A percentile compares a stretch with the other conserved stretches of the same genome.
These are phyloP conservation scores for Volvox reticuliferus DNA, from an alignment of 139 green algal species.

Conservation along the genomic window DNA sequence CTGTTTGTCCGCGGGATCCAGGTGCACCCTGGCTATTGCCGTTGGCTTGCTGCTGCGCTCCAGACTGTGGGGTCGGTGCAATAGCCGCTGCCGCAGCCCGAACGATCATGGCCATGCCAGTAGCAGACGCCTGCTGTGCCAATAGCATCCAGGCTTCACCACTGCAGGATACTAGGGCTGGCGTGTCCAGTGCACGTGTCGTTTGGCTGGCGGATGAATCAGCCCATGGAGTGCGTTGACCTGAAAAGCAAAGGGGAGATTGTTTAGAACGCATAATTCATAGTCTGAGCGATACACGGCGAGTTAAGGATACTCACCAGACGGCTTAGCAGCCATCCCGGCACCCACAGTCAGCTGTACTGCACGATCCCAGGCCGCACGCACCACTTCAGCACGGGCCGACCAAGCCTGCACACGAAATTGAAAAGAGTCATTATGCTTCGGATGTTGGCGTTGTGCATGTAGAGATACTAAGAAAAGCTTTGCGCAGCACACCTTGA, in stretches of 20 bases:
- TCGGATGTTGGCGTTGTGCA: too few relatives aligned
- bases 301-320: background rate
- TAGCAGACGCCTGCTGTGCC: background rate
- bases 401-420: background rate
- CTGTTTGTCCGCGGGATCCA: background rate
- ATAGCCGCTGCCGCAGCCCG: background rate
- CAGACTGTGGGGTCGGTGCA: background rate
- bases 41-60: background rate
- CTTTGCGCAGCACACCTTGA: constrained; percentile 5
- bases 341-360: constrained; percentile 25
- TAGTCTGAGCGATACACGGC: too few relatives aligned
- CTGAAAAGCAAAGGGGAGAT: background rate
- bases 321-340: background rate
- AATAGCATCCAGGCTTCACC: background rate
- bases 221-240: background rate
- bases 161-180: background rate
- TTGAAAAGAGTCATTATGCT: too few relatives aligned
- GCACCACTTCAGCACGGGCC: background rate
- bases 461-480: too few relatives aligned
- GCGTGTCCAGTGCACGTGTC: background rate
- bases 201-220: background rate
- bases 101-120: background rate
- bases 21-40: background rate
- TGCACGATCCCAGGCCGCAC: background rate
- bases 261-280: too few relatives aligned